A percentile compares a stretch with the other conserved stretches of the same genome.
phyloP scores from a whole-genome alignment of 2,329 filamentous ascomycete species.

The Zasmidium cellare region DNA sequence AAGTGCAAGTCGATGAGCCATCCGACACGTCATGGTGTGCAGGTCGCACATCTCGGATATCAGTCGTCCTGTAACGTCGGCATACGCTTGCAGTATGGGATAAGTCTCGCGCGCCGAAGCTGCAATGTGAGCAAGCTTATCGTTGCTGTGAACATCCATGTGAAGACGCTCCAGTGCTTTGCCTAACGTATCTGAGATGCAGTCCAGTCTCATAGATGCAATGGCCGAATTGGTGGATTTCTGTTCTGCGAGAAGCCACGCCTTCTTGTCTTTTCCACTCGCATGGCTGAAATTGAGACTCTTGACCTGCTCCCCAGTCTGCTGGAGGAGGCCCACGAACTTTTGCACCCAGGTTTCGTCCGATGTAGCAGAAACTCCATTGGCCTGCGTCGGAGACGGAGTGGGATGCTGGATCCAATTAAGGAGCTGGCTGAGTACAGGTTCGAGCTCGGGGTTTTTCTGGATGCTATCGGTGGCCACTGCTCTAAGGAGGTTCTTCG shows the following conservation, averaged over 20 bases:
- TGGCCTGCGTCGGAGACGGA: background rate
- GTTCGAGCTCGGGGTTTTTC: slow-evolving; percentile 22
- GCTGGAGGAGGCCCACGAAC: background rate
- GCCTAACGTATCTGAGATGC: background rate
- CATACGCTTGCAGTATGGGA: slow-evolving; percentile 76
- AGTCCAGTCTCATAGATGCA: background rate
- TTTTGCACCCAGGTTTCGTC: background rate
- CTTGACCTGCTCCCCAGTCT: background rate
- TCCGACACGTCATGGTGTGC: slow-evolving; percentile 70
- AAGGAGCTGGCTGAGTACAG: slow-evolving; percentile 21
- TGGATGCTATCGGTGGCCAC: background rate
- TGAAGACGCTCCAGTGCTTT: background rate
- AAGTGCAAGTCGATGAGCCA: slow-evolving; percentile 73
- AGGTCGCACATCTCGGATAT: slow-evolving; percentile 61
- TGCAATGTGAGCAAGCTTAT: background rate
- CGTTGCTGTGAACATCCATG: background rate
- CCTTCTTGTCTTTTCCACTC: slow-evolving; percentile 60
- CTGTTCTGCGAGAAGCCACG: slow-evolving; percentile 55
- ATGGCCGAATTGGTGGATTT: background rate
- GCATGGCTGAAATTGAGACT: background rate
- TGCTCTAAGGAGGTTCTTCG: background rate
- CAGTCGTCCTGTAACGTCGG: slow-evolving; percentile 58
- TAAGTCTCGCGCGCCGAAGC: slow-evolving; percentile 38
- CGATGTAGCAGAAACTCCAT: background rate
- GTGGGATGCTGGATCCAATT: slow-evolving; percentile 38